Base-by-base conservation (phyloP, 2,329 filamentous ascomycete species). In the Calonectria ilicicola region DNA sequence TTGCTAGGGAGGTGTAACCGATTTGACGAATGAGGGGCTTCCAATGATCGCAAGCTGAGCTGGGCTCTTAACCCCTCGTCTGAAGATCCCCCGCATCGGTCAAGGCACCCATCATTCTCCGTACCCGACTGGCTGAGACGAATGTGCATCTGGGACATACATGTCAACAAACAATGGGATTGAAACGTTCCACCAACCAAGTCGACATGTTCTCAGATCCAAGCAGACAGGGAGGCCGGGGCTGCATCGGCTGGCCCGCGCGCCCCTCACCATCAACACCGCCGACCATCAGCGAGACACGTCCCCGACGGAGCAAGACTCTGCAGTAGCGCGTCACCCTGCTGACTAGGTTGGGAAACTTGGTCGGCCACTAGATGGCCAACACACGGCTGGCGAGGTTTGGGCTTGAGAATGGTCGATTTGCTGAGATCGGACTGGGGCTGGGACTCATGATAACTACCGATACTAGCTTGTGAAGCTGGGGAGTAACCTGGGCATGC, bases 361-460 rank as follows among this genome's bases (percentile, higher is more conserved):
- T 62, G 46, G 67, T 60, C 51, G 60, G 42, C 78, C 76, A 79
- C 27, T 79, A 46, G 78, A 71, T 63, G 67, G 63, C 70, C 72
- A 79, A 79, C 78, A 79, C 76, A 79, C 78, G 78, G 69, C 78
- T 72, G 63, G 23, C 62, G 42, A 44, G 42, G 53, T 68, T 51
- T 71, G 68, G 72, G 72, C 72, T 60, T 38, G 26, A 32, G 53
- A 21, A 38, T 23, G 32, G 53, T n/a, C 51, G 46, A 42, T 42
- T 27, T 32, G 53, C 32, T 51, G 53, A 71, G 56, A 53, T 53
- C 38, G 40, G 32, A 40, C 29, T 44, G 42, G 32, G 47, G 49
- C 42, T 35, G 44, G 40, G 53, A 32, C 66, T 47, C 64, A 38
- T 64, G 56, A 60, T 27, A 62, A 62, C 58, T 44, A 44, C 58